Base-by-base conservation (phyloP, 2,329 filamentous ascomycete genomes). In the Madurella mycetomatis region DNA sequence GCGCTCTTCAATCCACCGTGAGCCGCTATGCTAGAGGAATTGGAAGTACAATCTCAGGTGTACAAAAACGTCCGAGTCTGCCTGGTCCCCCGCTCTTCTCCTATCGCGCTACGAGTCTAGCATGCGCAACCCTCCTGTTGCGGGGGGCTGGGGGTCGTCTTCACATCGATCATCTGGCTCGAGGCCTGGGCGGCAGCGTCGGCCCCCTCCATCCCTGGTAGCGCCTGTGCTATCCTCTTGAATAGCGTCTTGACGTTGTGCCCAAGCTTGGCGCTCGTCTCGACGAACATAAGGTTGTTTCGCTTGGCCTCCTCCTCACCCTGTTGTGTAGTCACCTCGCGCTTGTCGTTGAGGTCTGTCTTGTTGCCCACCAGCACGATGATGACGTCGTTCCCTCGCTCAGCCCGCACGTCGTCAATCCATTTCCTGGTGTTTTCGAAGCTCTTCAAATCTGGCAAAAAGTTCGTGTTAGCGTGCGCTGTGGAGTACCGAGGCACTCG, bases 391-490 rank as follows among this genome's bases (percentile, higher is more conserved):
- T 95, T 96, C 49, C 94, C 94, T 67, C 94, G 84, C 78, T 99
- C 94, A 49, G 92, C 92, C 59, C 94, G 84, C 55, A 99, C 94
- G 69, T 99, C 94, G 70, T 99, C 94, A 62, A 99, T 95, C 94
- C 95, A 99, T 81, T 99, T 99, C 68, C 92, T 86, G 51, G 94
- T 99, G 75, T 99, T 96, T 71, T 96, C 88, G 78, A 99, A 99
- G 19, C 91, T 95, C 75, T 97, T 96, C 16, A 54, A 17, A 19
- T n/a, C 13, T 31, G 45, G 42, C 25, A 25, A 25, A 25, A 7
- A 7, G 30, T 42, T 42, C 16, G 16, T 9, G 16, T 42, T 16
- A 42, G 41, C 17, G 17, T 19, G 41, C 16, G 12, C 16, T 17
- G 9, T 17, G 11, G 16, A 3, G 41, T 4, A 5, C 8, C 3